A percentile compares a stretch with the other conserved stretches of the same genome.
Conservation (phyloP, 352 stramenopile genomes). For the Pythium guiyangense region DNA sequence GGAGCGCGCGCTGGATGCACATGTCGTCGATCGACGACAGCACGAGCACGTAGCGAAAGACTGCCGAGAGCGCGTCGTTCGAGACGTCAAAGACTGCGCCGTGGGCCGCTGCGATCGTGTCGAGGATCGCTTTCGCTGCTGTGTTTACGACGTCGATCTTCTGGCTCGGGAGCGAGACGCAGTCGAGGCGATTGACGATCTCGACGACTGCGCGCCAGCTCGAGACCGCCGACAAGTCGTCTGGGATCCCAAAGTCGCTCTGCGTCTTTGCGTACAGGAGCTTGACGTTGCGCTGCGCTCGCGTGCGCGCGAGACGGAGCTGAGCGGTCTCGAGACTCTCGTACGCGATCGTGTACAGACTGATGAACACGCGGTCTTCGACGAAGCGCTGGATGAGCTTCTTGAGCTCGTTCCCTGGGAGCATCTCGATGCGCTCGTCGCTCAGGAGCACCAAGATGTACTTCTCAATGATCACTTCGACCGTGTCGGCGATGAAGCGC, state of each 20-base stretch:
- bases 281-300: slow-evolving; percentile 50
- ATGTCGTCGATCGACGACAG: slow-evolving; percentile 61
- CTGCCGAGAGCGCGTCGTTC: slow-evolving; percentile 47
- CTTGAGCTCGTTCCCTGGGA: slow-evolving; percentile 73
- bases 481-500: slow-evolving; percentile 55
- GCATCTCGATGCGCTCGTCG: slow-evolving; percentile 51
- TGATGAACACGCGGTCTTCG: slow-evolving; percentile 78
- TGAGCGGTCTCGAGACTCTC: slow-evolving; percentile 41
- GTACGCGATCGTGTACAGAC: slow-evolving; percentile 50
- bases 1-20: slow-evolving; percentile 35
- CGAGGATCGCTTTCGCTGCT: slow-evolving; percentile 41
- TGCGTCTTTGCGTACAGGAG: slow-evolving; percentile 49
- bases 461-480: slow-evolving; percentile 65
- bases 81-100: slow-evolving; percentile 54
- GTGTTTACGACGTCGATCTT: slow-evolving; percentile 76
- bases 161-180: slow-evolving; percentile 72
- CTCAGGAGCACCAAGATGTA: slow-evolving; percentile 62
- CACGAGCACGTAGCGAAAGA: slow-evolving; percentile 70
- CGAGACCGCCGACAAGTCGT: slow-evolving; percentile 51
- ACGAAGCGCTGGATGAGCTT: slow-evolving; percentile 69
- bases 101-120: slow-evolving; percentile 48
- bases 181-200: slow-evolving; percentile 67
- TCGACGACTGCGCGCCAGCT: slow-evolving; percentile 49
- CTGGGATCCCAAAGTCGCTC: slow-evolving; percentile 58
- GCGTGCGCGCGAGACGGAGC: slow-evolving; percentile 27